These are phyloP conservation scores for Sporormia fimetaria DNA, from an alignment of 495 filamentous ascomycete species.

Conservation along the genomic window DNA sequence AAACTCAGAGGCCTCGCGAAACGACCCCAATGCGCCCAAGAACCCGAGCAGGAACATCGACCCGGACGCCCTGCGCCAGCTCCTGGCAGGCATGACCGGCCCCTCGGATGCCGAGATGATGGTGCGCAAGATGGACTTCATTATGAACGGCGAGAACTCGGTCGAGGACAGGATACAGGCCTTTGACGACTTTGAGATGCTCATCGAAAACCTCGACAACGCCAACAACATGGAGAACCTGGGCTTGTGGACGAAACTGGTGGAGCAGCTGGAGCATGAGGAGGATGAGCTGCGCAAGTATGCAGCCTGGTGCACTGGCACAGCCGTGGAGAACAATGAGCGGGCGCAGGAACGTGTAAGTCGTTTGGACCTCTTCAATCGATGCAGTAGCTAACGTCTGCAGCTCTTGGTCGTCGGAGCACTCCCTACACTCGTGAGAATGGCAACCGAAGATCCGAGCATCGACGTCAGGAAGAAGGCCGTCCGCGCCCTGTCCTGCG, in stretches of 20 bases:
- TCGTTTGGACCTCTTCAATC: background rate
- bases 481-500: constrained; percentile 73
- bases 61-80: constrained; percentile 52
- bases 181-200: constrained; percentile 92
- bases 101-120: constrained; percentile 85
- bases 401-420: constrained; percentile 56
- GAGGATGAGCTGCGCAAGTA: constrained; percentile 63
- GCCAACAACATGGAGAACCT: constrained; percentile 78
- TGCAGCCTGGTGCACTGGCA: constrained; percentile 87
- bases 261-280: constrained; percentile 51
- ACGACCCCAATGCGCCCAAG: constrained; percentile 28
- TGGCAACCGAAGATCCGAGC: constrained; percentile 51
- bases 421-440: constrained; percentile 52
- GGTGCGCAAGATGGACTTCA: constrained; percentile 65
- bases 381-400: constrained; percentile 19
- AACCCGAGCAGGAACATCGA: constrained; percentile 43
- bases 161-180: constrained; percentile 73
- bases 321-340: constrained; percentile 90
- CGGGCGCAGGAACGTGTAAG: constrained; percentile 63
- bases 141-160: constrained; percentile 43
- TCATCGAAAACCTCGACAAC: constrained; percentile 88
- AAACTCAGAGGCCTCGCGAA: constrained; percentile 46
- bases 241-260: constrained; percentile 68
- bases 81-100: constrained; percentile 49
- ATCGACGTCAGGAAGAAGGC: constrained; percentile 71